Conservation (phyloP, 2,329 filamentous ascomycete species). For the Penicillium nordicum region DNA sequence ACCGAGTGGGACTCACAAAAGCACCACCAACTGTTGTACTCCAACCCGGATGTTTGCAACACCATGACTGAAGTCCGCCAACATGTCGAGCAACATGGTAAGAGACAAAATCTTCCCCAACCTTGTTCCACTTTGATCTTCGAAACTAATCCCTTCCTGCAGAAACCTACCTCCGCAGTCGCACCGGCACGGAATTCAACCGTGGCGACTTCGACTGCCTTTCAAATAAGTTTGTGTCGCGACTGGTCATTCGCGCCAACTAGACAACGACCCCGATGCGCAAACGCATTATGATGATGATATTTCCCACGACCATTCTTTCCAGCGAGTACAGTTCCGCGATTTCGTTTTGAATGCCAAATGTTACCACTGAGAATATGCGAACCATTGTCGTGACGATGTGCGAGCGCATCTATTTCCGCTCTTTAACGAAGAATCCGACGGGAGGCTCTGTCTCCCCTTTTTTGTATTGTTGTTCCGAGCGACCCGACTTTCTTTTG, state of each 20-base stretch:
- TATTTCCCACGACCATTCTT: conserved; percentile 21
- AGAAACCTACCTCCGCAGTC: conserved; percentile 84
- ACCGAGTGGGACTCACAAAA: conserved; percentile 91
- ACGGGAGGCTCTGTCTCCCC: conserved; percentile 8
- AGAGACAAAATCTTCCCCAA: conserved; percentile 35
- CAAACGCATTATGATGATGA: conserved; percentile 26
- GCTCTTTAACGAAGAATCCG: conserved; percentile 15
- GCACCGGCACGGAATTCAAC: conserved; percentile 78
- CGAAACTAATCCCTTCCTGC: conserved; percentile 42
- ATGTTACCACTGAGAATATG: conserved; percentile 27
- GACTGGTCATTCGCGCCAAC: conserved; percentile 92
- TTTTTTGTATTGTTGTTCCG: conserved; percentile 14
- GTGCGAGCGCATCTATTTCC: conserved; percentile 21
- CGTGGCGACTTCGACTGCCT: conserved; percentile 89
- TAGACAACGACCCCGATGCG: conserved; percentile 43
- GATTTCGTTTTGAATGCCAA: conserved; percentile 15
- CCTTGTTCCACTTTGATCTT: background rate
- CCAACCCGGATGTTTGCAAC: conserved; percentile 87
- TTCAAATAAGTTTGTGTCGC: conserved; percentile 95
- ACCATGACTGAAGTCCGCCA: conserved; percentile 93
- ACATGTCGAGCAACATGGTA: conserved; percentile 92
- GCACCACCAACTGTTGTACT: conserved; percentile 85
- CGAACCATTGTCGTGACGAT: conserved; percentile 23
- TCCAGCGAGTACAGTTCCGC: conserved; percentile 16
- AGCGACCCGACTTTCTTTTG: conserved; percentile 23